Conservation (phyloP, 768 basidiomycete genomes). For the Boletus huronensis region DNA sequence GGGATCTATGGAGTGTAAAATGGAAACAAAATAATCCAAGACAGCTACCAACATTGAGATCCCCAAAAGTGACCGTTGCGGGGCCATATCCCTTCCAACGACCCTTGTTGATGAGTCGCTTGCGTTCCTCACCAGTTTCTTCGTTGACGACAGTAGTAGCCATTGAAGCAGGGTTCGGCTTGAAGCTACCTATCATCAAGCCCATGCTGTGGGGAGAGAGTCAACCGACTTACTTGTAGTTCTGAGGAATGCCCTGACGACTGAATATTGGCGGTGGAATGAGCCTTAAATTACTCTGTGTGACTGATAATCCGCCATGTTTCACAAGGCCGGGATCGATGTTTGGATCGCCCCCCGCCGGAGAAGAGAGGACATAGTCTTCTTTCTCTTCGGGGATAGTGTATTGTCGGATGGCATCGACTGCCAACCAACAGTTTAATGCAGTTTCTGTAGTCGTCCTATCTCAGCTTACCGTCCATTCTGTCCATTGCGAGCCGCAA, state of each 20-base stretch:
- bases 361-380: slow-evolving; percentile 46
- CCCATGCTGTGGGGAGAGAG: not conserved
- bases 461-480: slow-evolving; percentile 68
- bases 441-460: not conserved
- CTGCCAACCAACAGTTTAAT: slow-evolving; percentile 37
- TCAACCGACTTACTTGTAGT: slow-evolving; percentile 60
- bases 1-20: slow-evolving; percentile 48
- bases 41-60: slow-evolving; percentile 39
- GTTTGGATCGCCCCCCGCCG: slow-evolving; percentile 34
- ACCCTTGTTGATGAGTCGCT: slow-evolving; percentile 78
- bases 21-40: not conserved
- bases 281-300: slow-evolving; percentile 62
- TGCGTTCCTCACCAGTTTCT: slow-evolving; percentile 76
- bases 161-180: slow-evolving; percentile 72
- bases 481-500: slow-evolving; percentile 71
- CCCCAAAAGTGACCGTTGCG: slow-evolving; percentile 63
- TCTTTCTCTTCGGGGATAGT: slow-evolving; percentile 64
- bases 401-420: slow-evolving; percentile 71
- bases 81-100: slow-evolving; percentile 86
- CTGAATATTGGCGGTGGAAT: slow-evolving; percentile 91
- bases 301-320: slow-evolving; percentile 11
- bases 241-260: slow-evolving; percentile 72
- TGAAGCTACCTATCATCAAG: slow-evolving; percentile 50
- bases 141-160: slow-evolving; percentile 63
- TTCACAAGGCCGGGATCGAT: slow-evolving; percentile 48